phyloP scores from a whole-genome alignment of 805 yeast species.

The Pichia pseudocactophila region DNA sequence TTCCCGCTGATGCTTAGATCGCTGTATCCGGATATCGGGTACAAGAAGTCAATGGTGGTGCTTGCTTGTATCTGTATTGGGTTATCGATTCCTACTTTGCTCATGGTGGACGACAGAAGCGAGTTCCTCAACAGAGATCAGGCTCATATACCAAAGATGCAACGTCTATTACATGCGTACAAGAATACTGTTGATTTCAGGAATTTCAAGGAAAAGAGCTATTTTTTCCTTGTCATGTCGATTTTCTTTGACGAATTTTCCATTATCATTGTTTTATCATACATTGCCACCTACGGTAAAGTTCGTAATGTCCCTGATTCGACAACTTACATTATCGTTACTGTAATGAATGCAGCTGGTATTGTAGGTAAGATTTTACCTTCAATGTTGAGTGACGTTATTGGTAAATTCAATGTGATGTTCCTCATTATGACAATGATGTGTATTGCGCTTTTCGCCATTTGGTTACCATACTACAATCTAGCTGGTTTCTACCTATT shows the following conservation, averaged over 20 bases:
- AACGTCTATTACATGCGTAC: conserved; percentile 10
- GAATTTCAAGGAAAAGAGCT: conserved; percentile 32
- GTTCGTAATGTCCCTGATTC: conserved; percentile 37
- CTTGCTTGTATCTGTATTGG: conserved; percentile 39
- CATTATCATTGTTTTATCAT: conserved; percentile 40
- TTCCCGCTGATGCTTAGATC: conserved; percentile 46
- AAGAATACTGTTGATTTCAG: conserved; percentile 30
- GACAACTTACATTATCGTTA: conserved; percentile 38
- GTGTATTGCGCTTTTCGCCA: conserved; percentile 36
- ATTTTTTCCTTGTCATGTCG: conserved; percentile 32
- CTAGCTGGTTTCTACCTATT: conserved; percentile 39
- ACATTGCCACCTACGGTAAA: conserved; percentile 44
- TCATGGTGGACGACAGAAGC: conserved; percentile 36
- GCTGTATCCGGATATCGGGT: conserved; percentile 43
- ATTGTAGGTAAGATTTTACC: conserved; percentile 27
- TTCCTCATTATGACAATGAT: conserved; percentile 37
- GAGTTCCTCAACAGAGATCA: conserved; percentile 19
- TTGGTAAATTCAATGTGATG: conserved; percentile 49
- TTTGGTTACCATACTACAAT: conserved; percentile 53
- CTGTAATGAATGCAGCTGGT: conserved; percentile 41
- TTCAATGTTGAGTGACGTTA: conserved; percentile 24
- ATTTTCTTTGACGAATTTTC: conserved; percentile 41
- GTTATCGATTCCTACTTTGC: conserved; percentile 29
- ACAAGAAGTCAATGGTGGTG: conserved; percentile 44
- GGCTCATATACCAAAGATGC: conserved; percentile 14